These are phyloP conservation scores for Linum trigynum DNA, from an alignment of 345 rosid species.

Conservation along the genomic window DNA sequence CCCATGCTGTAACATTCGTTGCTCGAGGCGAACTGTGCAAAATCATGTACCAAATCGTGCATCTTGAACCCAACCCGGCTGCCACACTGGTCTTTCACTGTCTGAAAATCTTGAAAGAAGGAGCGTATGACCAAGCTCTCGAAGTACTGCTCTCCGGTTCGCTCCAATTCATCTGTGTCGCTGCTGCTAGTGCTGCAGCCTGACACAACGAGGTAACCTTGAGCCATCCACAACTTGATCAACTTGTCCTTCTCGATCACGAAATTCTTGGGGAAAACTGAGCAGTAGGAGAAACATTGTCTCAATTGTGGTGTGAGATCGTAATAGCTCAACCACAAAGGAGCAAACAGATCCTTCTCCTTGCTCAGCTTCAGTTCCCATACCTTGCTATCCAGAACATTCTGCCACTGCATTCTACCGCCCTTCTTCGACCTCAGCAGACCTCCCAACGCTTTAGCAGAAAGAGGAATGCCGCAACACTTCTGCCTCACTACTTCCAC, in stretches of 20 bases:
- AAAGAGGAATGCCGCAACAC: conserved; percentile 9
- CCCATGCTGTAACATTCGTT: conserved; percentile 7
- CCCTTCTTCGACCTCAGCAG: conserved; percentile 10
- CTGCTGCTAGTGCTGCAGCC: not conserved
- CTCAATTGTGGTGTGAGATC: not conserved
- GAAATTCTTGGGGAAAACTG: conserved; percentile 1
- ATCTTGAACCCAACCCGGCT: conserved; percentile 18
- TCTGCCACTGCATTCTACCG: conserved; percentile 6
- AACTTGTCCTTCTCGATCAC: conserved; percentile 15
- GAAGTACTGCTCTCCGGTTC: conserved; percentile 17
- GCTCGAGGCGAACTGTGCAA: conserved; percentile 15
- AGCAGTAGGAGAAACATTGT: not conserved
- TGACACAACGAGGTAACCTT: conserved; percentile 14
- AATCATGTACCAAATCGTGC: conserved; percentile 26
- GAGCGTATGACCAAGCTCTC: conserved; percentile 18
- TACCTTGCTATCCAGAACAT: conserved; percentile 8
- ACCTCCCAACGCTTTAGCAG: conserved; percentile 5
- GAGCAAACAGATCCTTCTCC: conserved; percentile 8
- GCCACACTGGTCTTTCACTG: not conserved
- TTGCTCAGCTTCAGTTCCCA: conserved; percentile 14
- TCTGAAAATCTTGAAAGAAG: conserved; percentile 24
- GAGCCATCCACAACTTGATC: conserved; percentile 30
- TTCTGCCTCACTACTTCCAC: not conserved
- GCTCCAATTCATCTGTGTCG: conserved; percentile 6
- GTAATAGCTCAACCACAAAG: conserved; percentile 17